phyloP scores from a whole-genome alignment of 1,284 basidiomycete genomes.

The Afroboletus lepidellus region DNA sequence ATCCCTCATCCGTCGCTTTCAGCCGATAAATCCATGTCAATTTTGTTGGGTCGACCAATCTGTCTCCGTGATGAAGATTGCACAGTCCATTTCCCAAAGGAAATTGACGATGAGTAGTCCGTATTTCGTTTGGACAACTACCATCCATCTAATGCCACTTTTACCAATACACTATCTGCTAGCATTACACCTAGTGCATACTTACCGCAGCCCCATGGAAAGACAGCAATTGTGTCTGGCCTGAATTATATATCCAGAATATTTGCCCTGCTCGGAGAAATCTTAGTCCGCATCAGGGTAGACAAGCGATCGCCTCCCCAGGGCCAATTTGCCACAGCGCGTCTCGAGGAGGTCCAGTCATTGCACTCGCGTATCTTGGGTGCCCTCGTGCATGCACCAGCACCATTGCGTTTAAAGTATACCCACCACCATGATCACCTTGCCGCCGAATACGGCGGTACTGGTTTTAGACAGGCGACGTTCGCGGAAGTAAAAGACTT shows the following conservation, averaged over 20 bases:
- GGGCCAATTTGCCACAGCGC: constrained; percentile 77
- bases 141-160: constrained; percentile 33
- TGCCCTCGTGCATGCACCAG: constrained; percentile 68
- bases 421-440: constrained; percentile 46
- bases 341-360: constrained; percentile 76
- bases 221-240: constrained; percentile 79
- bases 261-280: constrained; percentile 80
- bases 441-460: constrained; percentile 62
- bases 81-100: constrained; percentile 81
- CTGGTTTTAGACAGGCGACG: constrained; percentile 73
- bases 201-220: constrained; percentile 77
- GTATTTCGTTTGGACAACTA: constrained; percentile 38
- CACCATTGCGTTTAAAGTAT: constrained; percentile 66
- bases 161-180: constrained; percentile 6
- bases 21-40: constrained; percentile 89
- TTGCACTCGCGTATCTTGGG: constrained; percentile 70
- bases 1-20: constrained; percentile 4
- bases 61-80: constrained; percentile 84
- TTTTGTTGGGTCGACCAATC: constrained; percentile 76
- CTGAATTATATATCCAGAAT: constrained; percentile 85
- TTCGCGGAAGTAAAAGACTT: constrained; percentile 86
- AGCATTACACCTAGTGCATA: constrained; percentile 81
- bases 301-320: constrained; percentile 81
- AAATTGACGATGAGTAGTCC: constrained; percentile 83
- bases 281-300: constrained; percentile 77